Conservation (phyloP, 139 green algal species). For the Diplosphaera chodatii region DNA sequence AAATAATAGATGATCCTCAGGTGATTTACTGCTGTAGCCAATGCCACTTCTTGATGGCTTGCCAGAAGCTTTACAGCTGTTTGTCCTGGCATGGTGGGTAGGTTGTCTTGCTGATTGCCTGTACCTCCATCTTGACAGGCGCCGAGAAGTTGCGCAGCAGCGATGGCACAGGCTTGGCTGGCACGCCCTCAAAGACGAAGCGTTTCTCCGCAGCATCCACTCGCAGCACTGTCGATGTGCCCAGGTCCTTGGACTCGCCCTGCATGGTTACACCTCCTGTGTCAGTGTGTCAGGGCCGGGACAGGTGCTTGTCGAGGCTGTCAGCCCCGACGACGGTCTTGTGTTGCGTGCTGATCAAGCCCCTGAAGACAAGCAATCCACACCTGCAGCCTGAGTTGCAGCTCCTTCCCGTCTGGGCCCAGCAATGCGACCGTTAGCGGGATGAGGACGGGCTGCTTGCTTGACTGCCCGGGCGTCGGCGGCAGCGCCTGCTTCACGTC, state of each 20-base stretch:
- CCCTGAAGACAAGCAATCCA: no score
- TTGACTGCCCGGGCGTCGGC: constrained; percentile 63
- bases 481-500: constrained; percentile 60
- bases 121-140: constrained; percentile 78
- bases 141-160: constrained; percentile 92
- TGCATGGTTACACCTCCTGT: no score
- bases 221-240: constrained; percentile 59
- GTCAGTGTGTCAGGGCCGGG: no score
- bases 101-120: no score
- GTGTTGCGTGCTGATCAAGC: no score
- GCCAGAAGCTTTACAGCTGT: no score
- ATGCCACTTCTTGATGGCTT: no score
- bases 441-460: constrained; percentile 76
- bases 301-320: no score
- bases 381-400: constrained; percentile 68
- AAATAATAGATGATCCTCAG: no score
- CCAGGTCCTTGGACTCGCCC: constrained; percentile 11
- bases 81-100: no score
- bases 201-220: constrained; percentile 39
- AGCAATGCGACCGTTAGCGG: constrained; percentile 81
- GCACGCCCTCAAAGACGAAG: constrained; percentile 57
- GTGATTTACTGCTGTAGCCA: no score
- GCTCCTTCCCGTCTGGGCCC: constrained; percentile 61
- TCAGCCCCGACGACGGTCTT: no score
- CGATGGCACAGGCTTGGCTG: constrained; percentile 64